Evolutionary conservation across 116 monocot species (phyloP).

Genomic region (Iris pallida): DNA sequence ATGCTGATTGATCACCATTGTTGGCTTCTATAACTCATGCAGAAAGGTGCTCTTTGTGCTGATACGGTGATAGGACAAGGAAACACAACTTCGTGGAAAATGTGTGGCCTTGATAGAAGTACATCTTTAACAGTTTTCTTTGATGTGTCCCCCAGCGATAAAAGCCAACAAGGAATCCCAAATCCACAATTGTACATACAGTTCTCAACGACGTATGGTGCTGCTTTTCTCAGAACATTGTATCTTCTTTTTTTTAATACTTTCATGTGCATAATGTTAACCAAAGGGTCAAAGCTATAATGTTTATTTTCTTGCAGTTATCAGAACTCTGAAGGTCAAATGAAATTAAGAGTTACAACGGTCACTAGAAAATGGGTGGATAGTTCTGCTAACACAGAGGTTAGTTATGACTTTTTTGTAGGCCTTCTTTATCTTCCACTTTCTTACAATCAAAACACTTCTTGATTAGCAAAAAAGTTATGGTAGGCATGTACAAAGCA

Average conservation of each 20-base stretch:
- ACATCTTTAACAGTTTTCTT: slow-evolving; percentile 95
- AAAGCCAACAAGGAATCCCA: slow-evolving; percentile 50
- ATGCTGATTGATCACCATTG: not conserved
- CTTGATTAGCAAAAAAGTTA: not conserved
- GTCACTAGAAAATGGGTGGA: slow-evolving; percentile 86
- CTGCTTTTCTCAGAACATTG: not conserved
- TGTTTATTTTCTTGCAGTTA: slow-evolving; percentile 53
- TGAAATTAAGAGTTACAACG: slow-evolving; percentile 80
- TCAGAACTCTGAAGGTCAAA: slow-evolving; percentile 85
- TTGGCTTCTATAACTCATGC: slow-evolving; percentile 18
- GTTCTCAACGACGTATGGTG: slow-evolving; percentile 70
- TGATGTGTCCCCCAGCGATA: slow-evolving; percentile 86
- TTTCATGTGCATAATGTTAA: not conserved
- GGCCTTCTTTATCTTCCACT: not conserved
- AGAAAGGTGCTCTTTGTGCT: slow-evolving; percentile 86
- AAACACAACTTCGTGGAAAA: slow-evolving; percentile 88
- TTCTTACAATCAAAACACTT: not conserved
- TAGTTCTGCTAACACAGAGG: slow-evolving; percentile 62
- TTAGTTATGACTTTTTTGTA: slow-evolving; percentile 19
- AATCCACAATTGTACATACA: slow-evolving; percentile 90
- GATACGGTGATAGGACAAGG: slow-evolving; percentile 89
- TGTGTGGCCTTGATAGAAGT: slow-evolving; percentile 90
- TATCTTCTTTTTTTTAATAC: slow-evolving; percentile 2
- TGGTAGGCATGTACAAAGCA: too few species aligned
- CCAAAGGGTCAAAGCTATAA: not conserved